Evolutionary conservation across 2,329 filamentous ascomycete genomes (phyloP), one percentile per base, ranked within the genome.

Genomic region (Trichoderma sp.): DNA sequence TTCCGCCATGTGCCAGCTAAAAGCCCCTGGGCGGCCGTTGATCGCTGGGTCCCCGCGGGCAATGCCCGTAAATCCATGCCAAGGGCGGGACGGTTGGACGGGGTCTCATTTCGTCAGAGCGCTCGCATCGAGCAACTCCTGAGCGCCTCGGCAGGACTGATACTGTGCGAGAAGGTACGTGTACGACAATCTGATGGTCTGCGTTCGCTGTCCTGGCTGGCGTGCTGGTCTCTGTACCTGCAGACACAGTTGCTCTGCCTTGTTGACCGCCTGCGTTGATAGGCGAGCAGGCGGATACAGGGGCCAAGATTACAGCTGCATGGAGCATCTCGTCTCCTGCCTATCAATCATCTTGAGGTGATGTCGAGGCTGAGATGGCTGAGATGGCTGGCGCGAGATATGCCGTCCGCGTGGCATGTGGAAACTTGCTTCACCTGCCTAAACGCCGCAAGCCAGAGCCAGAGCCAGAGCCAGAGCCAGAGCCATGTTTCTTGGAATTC

Each of bases 31-130:
- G 18, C n/a, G n/a, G 28, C 52, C 54, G 54, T 66, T 66, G 63
- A 66, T 66, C 63, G 63, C 39, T 58, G 63, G 39, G 54, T 66
- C 63, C 28, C 63, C 63, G 58, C 52, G 55, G 59, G 59, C 43
- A 46, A 24, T 59, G 56, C 46, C 59, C 43, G 63, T 54, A 66
- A 66, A 58, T 66, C 54, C 30, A 66, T 66, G 54, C 54, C 63
- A 34, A 14, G 43, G 59, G 63, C 52, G 63, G 63, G 49, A 64
- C 34, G 60, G 32, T 39, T 39, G 51, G 51, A 21, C 49, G 59
- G 59, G 59, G 60, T 30, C 60, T 66, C 63, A 66, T 51, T 66
- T 66, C 63, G 63, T 32, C 54, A 32, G 59, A 43, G 28, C 39
- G 43, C 37, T 39, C 52, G 26, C 61, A 26, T 59, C 56, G 34